A percentile compares a stretch with the other conserved stretches of the same genome.
Evolutionary conservation across 257 asterid species (phyloP).

Genomic region (Plantago major): DNA sequence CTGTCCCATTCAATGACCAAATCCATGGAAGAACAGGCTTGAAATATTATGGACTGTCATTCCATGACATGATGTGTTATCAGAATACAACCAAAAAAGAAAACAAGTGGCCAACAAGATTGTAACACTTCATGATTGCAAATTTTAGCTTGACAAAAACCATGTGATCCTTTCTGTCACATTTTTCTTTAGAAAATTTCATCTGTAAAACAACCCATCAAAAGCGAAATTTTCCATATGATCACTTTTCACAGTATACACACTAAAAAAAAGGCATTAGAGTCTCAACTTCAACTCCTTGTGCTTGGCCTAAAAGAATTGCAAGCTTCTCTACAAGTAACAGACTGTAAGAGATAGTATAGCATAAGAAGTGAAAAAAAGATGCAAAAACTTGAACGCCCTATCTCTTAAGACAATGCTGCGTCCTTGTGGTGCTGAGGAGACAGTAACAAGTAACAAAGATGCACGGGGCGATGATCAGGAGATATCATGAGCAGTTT

Average conservation of each 20-base stretch:
- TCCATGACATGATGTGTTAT: constrained; percentile 10
- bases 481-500: constrained; percentile 11
- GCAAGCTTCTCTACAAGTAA: constrained; percentile 39
- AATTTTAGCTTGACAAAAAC: not conserved
- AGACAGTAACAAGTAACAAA: constrained; percentile 7
- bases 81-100: not conserved
- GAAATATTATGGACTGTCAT: not conserved
- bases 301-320: constrained; percentile 49
- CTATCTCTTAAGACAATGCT: constrained; percentile 17
- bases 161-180: constrained; percentile 1
- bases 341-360: constrained; percentile 20
- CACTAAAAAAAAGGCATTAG: constrained; percentile 38
- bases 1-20: constrained; percentile 22
- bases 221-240: not conserved
- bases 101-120: not conserved
- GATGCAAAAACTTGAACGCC: constrained; percentile 20
- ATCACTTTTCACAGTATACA: constrained; percentile 22
- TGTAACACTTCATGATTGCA: not conserved
- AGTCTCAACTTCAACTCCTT: constrained; percentile 39
- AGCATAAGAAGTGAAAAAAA: not conserved
- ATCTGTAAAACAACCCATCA: not conserved
- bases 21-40: not conserved
- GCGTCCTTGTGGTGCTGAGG: constrained; percentile 3
- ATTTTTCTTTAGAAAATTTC: not conserved
- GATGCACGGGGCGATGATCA: not conserved